Evolutionary conservation across 371 early-diverging fungal genomes (phyloP), one percentile per base, ranked within the genome.

Genomic region (Lichtheimia ramosa): DNA sequence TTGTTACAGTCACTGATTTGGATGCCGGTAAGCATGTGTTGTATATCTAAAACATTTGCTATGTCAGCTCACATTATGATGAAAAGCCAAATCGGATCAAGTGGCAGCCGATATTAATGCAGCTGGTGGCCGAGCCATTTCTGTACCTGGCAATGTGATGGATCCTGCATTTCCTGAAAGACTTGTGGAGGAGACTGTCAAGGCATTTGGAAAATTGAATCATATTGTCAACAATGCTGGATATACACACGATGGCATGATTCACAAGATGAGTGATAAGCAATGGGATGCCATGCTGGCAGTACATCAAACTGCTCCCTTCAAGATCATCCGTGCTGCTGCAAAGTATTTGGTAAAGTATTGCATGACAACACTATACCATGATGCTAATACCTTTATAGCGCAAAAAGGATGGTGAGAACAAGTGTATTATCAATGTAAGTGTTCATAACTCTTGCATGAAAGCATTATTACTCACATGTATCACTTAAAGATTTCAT

Each of bases 161-260:
- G 82, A 83, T 50, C 59, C 70, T 18, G 54, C 64, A 34, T 87
- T 83, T 76, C 81, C 85, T 41, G 86, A 83, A 52, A 69, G 71
- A 34, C 70, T 87, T 27, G 73, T 87, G 41, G 77, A 79, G 58
- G 84, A 66, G 21, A 81, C 87, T 42, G 70, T 87, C 64, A 77
- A 78, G 69, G 72, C 76, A 10, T 87, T 82, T 48, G 86, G 86
- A 56, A 86, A 86, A 70, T 67, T 87, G 68, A 87, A 87, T 74
- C 84, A 83, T 56, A 83, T 87, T 52, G 82, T 87, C 66, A 87
- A 87, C 83, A 87, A 87, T 53, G 87, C 86, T 18, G 86, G 87
- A 59, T 87, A 79, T 67, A 87, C 87, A 48, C 85, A 70, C 57
- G 87, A 87, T 49, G 87, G 77, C 57, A 87, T 87, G 87, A 55